These are phyloP conservation scores for Diplodia sapinea DNA, from an alignment of 2,329 filamentous ascomycete species.

Conservation along the genomic window DNA sequence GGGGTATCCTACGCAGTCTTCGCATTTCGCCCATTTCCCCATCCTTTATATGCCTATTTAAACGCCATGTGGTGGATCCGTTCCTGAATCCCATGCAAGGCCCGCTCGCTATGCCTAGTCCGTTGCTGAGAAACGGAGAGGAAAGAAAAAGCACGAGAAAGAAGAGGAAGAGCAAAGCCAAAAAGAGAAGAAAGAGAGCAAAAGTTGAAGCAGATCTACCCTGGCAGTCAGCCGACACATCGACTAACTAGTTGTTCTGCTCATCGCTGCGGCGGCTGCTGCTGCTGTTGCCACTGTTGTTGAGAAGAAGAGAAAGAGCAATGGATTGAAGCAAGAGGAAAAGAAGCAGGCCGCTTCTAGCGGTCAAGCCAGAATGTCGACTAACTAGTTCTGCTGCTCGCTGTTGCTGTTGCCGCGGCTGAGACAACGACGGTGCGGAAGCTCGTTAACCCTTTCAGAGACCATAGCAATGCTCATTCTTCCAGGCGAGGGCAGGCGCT, in stretches of 20 bases:
- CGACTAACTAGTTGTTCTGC: no score
- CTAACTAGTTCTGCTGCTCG: no score
- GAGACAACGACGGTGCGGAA: not conserved
- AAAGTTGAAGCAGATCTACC: not conserved
- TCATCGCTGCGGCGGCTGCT: no score
- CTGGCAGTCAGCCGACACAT: no score
- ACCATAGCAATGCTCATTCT: slow-evolving; percentile 16
- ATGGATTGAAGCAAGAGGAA: no score
- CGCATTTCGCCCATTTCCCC: not conserved
- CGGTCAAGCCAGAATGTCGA: no score
- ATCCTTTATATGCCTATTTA: not conserved
- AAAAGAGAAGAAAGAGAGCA: not conserved
- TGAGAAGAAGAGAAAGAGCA: no score
- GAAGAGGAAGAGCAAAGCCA: not conserved
- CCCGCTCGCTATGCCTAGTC: not conserved
- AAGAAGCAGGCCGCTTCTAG: not conserved
- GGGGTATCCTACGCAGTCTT: not conserved
- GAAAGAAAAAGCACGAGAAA: not conserved
- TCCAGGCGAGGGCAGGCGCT: slow-evolving; percentile 10
- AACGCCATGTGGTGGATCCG: not conserved
- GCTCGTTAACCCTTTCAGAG: slow-evolving; percentile 4
- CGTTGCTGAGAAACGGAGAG: not conserved
- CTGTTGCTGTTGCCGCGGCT: no score
- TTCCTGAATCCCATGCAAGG: not conserved
- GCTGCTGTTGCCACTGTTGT: no score